Evolutionary conservation across 176 grass and related monocot species (phyloP), one percentile per base, ranked within the genome.

Genomic region (Musa beccarii): DNA sequence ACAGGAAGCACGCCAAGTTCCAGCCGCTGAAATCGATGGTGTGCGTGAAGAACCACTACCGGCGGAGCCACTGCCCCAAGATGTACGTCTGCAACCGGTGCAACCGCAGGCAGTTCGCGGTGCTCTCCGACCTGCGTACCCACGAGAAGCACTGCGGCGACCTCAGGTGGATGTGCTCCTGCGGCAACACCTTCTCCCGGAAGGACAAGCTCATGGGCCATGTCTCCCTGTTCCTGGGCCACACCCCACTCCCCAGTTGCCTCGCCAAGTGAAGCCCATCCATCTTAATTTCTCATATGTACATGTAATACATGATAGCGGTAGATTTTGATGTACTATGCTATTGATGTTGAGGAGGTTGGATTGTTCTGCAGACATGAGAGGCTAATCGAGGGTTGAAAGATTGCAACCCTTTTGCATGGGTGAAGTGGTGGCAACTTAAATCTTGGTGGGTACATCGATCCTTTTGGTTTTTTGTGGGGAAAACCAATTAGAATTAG

Each of bases 41-140:
- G 70, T 98, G 90, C 77, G 90, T 79, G 23, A 98, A 91, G 84
- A 98, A 98, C 77, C 95, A 98, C 84, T 98, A 98, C 88, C 91
- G 89, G 84, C 85, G 94, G 19, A 98, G 86, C 86, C 95, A 93
- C 79, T 98, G 95, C 84, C 88, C 90, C 24, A 98, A 98, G 88
- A 93, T 98, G 95, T 98, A 89, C 54, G 82, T 89, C 1, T 98
- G 95, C 88, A 93, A 91, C 73, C 95, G 95, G n/a, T 98, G 95
- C 90, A 83, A 87, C 69, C 56, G 80, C 43, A 98, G 93, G 81
- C 87, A 91, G 49, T 98, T 98, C 74, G 89, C 90, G 8, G 95
- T 98, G 52, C 88, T 94, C 16, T 98, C 95, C 23, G 95, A 98
- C 84, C 78, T 98, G 69, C 84, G 90, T 66, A 93, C 90, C 49